Evolutionary conservation across 225 moss, liverwort and hornwort species (phyloP).

Genomic region (Takakia lepidozioides): DNA sequence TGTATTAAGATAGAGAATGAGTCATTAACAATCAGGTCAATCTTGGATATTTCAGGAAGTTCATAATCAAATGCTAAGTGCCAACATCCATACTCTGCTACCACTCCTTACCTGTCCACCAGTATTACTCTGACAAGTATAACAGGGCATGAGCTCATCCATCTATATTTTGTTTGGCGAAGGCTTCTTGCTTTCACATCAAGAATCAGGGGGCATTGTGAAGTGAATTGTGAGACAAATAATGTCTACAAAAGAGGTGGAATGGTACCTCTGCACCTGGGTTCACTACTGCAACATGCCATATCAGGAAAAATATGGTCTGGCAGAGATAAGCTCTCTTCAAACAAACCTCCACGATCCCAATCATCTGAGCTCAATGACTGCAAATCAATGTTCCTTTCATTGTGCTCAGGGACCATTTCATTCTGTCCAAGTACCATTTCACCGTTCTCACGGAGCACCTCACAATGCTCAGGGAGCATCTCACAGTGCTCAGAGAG

Average conservation of each 20-base stretch:
- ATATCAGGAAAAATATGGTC: background rate
- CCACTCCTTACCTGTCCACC: background rate
- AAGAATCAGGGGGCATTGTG: too few relatives aligned
- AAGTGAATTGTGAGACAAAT: too few relatives aligned
- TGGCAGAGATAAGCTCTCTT: background rate
- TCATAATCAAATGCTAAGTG: background rate
- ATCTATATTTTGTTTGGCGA: too few relatives aligned
- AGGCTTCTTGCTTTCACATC: too few relatives aligned
- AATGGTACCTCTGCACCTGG: slow-evolving; percentile 1
- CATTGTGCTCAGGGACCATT: slow-evolving; percentile 1
- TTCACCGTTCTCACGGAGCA: too few relatives aligned
- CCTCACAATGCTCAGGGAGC: background rate
- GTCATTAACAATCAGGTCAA: too few relatives aligned
- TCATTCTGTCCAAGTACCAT: too few relatives aligned
- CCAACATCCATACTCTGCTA: background rate
- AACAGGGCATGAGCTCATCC: too few relatives aligned
- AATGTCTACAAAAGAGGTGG: too few relatives aligned
- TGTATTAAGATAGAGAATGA: too few relatives aligned
- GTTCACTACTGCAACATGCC: slow-evolving; percentile 1
- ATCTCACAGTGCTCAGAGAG: background rate
- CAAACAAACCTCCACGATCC: slow-evolving; percentile 1
- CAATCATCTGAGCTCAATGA: slow-evolving; percentile 1
- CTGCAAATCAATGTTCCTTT: background rate
- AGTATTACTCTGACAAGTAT: too few relatives aligned
- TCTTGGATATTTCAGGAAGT: too few relatives aligned